Conservation (phyloP, 352 stramenopile genomes). For the Thraustotheca clavata region DNA sequence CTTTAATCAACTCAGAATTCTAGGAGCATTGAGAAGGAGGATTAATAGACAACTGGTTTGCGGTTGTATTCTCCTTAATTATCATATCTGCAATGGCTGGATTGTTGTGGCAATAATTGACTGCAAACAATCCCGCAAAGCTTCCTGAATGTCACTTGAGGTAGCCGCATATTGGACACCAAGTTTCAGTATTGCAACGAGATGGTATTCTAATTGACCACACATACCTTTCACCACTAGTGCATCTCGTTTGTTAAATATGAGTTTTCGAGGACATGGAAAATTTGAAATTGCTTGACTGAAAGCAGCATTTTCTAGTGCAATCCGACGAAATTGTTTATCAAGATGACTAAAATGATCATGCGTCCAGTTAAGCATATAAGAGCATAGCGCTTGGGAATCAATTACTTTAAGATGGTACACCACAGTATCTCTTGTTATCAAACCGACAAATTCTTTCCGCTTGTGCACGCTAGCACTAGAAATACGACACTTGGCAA, state of each 20-base stretch:
- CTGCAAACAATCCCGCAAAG: neutral
- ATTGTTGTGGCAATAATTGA: neutral
- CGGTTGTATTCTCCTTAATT: too few species aligned
- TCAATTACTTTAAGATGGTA: conserved; percentile 1
- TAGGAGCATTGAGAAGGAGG: too few species aligned
- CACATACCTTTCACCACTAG: neutral
- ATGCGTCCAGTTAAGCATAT: neutral
- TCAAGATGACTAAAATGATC: neutral
- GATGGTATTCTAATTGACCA: neutral
- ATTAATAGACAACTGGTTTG: too few species aligned
- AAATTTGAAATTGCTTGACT: neutral
- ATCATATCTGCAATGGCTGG: too few species aligned
- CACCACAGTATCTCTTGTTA: neutral
- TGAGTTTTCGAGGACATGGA: neutral
- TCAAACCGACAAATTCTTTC: too few species aligned
- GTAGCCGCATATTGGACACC: neutral
- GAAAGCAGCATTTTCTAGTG: neutral
- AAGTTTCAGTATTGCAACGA: neutral
- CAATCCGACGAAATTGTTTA: neutral
- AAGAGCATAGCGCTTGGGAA: neutral
- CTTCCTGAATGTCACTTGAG: neutral
- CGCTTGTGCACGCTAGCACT: neutral
- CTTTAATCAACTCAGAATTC: too few species aligned
- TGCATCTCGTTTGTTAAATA: neutral
- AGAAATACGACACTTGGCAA: neutral